Conservation (phyloP, 108 stramenopile genomes). For the Mediolabrus comicus region DNA sequence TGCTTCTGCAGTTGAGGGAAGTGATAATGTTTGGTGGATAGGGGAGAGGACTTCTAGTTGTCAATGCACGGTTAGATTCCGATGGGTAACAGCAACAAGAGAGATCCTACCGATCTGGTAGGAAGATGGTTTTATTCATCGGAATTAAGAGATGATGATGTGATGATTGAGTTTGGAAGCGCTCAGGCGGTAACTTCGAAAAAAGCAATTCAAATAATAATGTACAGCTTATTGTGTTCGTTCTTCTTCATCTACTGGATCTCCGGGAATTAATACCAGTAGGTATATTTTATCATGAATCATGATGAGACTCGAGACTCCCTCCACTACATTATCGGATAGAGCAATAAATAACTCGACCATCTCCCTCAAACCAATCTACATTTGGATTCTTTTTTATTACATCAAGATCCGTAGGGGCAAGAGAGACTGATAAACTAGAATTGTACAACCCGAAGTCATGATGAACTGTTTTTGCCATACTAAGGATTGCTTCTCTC, state of each 20-base stretch:
- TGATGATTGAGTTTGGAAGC: conserved; percentile 11
- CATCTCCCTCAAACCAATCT: conserved; percentile 48
- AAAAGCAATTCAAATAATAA: conserved; percentile 9
- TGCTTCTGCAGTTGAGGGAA: no score
- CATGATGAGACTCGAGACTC: no score
- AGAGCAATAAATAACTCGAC: conserved; percentile 49
- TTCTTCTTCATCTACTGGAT: no score
- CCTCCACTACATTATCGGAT: no score
- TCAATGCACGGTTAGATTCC: conserved; percentile 57
- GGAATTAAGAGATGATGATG: not conserved
- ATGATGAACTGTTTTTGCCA: conserved; percentile 40
- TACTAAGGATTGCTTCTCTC: conserved; percentile 27
- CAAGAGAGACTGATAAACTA: conserved; percentile 27
- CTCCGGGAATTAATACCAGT: no score
- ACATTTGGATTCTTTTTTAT: conserved; percentile 36
- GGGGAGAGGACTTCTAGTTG: conserved; percentile 48
- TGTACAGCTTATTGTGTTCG: not conserved
- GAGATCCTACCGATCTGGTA: conserved; percentile 59
- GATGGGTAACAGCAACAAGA: conserved; percentile 68
- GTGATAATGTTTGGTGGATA: conserved; percentile 49
- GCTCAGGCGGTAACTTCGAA: conserved; percentile 27
- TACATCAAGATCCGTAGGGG: conserved; percentile 28
- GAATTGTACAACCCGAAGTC: conserved; percentile 40
- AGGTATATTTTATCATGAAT: no score
- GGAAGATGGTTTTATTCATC: conserved; percentile 34